Evolutionary conservation across 2,329 filamentous ascomycete species (phyloP).

Genomic region (Fusarium newnesense): DNA sequence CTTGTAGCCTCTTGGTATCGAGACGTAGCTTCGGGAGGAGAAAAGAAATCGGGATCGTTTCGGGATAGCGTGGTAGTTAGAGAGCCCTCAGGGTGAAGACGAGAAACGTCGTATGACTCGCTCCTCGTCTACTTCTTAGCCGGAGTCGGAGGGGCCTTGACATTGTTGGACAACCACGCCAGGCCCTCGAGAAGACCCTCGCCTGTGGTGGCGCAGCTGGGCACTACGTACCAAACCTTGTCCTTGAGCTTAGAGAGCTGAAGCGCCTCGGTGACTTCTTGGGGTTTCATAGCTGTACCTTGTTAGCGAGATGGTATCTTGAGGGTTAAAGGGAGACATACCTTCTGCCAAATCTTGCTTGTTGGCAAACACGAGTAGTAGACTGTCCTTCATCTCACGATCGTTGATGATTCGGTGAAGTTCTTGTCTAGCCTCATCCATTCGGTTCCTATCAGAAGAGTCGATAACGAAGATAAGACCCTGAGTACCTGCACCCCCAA

Average conservation of each 20-base stretch:
- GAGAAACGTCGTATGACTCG: constrained; percentile 7
- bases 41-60: constrained; percentile 18
- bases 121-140: constrained; percentile 61
- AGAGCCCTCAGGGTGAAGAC: background rate
- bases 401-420: constrained; percentile 98
- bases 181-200: constrained; percentile 85
- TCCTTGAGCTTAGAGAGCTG: constrained; percentile 82
- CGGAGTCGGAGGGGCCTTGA: constrained; percentile 71
- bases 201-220: constrained; percentile 83
- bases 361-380: constrained; percentile 96
- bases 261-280: constrained; percentile 82
- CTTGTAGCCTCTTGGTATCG: background rate
- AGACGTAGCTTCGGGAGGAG: background rate
- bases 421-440: constrained; percentile 93
- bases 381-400: constrained; percentile 95
- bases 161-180: constrained; percentile 85
- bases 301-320: background rate
- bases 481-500: constrained; percentile 79
- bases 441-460: constrained; percentile 88
- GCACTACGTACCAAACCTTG: constrained; percentile 86
- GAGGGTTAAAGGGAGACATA: constrained; percentile 46
- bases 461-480: constrained; percentile 99
- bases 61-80: background rate
- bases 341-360: constrained; percentile 94
- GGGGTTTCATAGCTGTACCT: constrained; percentile 76